These are phyloP conservation scores for Bruguiera sexangula DNA, from an alignment of 345 rosid genomes.

Conservation along the genomic window DNA sequence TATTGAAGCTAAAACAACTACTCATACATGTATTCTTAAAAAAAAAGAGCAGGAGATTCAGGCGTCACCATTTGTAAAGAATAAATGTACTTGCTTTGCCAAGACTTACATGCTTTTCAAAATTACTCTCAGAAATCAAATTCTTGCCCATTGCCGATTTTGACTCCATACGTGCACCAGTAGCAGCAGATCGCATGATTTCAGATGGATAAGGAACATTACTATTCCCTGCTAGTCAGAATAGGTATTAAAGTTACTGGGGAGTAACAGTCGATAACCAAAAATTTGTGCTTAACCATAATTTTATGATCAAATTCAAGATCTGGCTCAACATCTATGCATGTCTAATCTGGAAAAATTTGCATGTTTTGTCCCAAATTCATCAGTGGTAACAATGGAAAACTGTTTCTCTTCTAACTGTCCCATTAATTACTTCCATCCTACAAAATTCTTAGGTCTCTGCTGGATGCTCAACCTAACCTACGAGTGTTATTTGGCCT, in stretches of 20 bases:
- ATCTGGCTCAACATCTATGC: too few relatives aligned
- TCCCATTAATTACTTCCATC: too few relatives aligned
- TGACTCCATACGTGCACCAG: conserved; percentile 54
- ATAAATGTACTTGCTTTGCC: not conserved
- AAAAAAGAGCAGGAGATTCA: not conserved
- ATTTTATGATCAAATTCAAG: too few relatives aligned
- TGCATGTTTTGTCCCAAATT: too few relatives aligned
- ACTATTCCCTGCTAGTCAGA: conserved; percentile 49
- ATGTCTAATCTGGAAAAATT: too few relatives aligned
- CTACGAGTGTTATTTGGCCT: too few relatives aligned
- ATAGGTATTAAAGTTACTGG: not conserved
- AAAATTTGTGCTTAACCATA: too few relatives aligned
- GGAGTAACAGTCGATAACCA: not conserved
- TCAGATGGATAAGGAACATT: conserved; percentile 50
- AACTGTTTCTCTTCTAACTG: too few relatives aligned
- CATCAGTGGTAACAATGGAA: too few relatives aligned
- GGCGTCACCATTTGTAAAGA: not conserved
- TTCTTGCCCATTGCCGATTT: conserved; percentile 55
- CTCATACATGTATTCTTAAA: too few relatives aligned
- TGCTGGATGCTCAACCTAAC: too few relatives aligned
- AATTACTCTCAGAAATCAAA: conserved; percentile 40
- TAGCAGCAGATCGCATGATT: conserved; percentile 37
- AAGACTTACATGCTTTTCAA: conserved; percentile 65
- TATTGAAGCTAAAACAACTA: not conserved
- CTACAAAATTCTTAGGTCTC: too few relatives aligned